Percentiles rank a stretch among this genome's conserved stretches.
Evolutionary conservation across 768 basidiomycete genomes (phyloP).

Genomic region (Termitomyces sp.): DNA sequence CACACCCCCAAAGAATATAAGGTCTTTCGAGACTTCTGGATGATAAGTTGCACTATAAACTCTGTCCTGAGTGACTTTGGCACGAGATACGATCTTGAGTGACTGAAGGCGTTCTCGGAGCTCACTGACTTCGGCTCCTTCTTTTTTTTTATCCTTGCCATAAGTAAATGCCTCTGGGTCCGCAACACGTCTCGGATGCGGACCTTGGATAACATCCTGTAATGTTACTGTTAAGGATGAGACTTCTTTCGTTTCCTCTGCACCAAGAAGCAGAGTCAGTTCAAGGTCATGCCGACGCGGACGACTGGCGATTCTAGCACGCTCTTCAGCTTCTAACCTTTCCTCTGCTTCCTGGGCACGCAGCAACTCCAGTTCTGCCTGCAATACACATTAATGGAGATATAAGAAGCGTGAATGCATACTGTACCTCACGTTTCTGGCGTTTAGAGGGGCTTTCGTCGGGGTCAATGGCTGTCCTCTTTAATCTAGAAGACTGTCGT

Average conservation of each 20-base stretch:
- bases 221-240: conserved; percentile 40
- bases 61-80: conserved; percentile 73
- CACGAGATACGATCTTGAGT: conserved; percentile 65
- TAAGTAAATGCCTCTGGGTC: conserved; percentile 49
- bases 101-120: conserved; percentile 48
- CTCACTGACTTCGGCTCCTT: conserved; percentile 42
- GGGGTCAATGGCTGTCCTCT: conserved; percentile 38
- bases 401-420: neutral
- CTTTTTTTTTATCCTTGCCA: conserved; percentile 37
- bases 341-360: conserved; percentile 56
- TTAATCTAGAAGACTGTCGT: conserved; percentile 62
- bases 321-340: conserved; percentile 55
- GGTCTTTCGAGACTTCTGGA: conserved; percentile 71
- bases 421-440: conserved; percentile 57
- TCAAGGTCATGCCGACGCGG: conserved; percentile 67
- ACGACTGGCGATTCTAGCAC: conserved; percentile 52
- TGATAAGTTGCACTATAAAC: conserved; percentile 80
- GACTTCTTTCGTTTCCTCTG: conserved; percentile 43
- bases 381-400: neutral
- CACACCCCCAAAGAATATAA: conserved; percentile 83
- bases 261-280: conserved; percentile 47
- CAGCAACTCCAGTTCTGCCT: conserved; percentile 48
- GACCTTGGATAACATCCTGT: conserved; percentile 27
- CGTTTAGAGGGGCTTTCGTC: conserved; percentile 63
- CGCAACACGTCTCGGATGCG: conserved; percentile 32